Evolutionary conservation across 306 rosid species (phyloP), one percentile per base, ranked within the genome.

Genomic region (Phaseolus lunatus): DNA sequence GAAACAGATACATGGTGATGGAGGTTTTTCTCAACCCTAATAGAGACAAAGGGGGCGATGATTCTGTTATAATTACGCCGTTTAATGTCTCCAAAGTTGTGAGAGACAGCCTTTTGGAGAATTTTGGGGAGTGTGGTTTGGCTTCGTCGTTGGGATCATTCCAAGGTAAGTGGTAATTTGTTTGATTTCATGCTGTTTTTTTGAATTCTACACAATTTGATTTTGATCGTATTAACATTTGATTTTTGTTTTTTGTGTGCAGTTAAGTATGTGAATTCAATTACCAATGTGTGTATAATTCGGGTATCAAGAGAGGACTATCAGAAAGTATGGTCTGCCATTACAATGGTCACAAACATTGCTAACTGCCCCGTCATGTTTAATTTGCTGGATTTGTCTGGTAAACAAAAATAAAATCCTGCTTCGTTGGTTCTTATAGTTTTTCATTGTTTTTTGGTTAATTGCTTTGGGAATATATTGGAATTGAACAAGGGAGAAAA

Each of bases 51-150:
- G 65, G 15, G 3, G 84, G 75, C 7, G 79, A 85, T 27, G 87
- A 88, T 79, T 86, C 91, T 61, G 76, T 92, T 70, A 90, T 89
- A 71, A 52, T 95, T 79, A 92, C 97, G 37, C 83, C 83, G 50
- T 84, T 78, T 67, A 90, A 96, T 80, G 81, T 95, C 43, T 77
- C 87, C 0, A 92, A 87, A 64, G 94, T 91, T 26, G 84, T 92
- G 56, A 89, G 77, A 83, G 96, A 91, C 10, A 91, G 89, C 86
- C 84, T 89, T 72, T 89, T 89, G 53, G 79, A 86, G 20, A 92
- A 92, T 81, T 92, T 90, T 70, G 97, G 97, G 50, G 94, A 90
- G 87, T 90, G 97, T 76, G 99, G 97, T 82, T 84, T 92, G 79
- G 96, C 94, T 79, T 87, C 89, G 0, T 81, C 93, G 2, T 67